Evolutionary conservation across 768 basidiomycete genomes (phyloP).

Genomic region (Tricholoma matsutake): DNA sequence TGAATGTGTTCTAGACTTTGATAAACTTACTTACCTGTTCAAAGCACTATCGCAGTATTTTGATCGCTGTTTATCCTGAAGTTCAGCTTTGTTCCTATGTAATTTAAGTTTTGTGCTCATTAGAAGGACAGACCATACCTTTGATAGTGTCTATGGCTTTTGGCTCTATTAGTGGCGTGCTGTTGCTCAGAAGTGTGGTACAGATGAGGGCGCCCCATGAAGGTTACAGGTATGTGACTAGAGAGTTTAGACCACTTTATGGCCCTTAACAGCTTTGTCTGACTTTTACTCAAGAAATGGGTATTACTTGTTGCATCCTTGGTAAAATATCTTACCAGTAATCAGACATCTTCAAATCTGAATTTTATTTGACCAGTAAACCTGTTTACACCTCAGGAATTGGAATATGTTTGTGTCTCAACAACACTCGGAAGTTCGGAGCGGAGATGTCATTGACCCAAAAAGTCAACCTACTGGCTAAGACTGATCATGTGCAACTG

Average conservation of each 20-base stretch:
- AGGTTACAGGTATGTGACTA: background rate
- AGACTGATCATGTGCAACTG: background rate
- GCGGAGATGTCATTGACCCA: background rate
- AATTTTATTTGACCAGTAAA: background rate
- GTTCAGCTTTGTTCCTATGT: background rate
- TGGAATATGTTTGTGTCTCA: too few relatives aligned
- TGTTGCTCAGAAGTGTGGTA: conserved; percentile 12
- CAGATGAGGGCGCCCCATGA: conserved; percentile 10
- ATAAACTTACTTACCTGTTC: background rate
- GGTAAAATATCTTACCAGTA: background rate
- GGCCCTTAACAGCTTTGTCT: conserved; percentile 2
- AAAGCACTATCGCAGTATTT: background rate
- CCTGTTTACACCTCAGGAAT: background rate
- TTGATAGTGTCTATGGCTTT: conserved; percentile 17
- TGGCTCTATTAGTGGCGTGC: conserved; percentile 14
- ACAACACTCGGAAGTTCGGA: background rate
- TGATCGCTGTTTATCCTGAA: background rate
- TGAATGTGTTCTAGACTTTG: background rate
- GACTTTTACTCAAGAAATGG: conserved; percentile 12
- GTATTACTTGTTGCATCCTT: conserved; percentile 3
- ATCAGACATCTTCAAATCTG: background rate
- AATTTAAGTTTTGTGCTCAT: background rate
- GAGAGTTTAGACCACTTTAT: background rate
- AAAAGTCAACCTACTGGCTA: background rate
- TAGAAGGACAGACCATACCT: conserved; percentile 7